Percentiles rank a stretch among this genome's conserved stretches.
phyloP scores from a whole-genome alignment of 345 rosid species.

The Laguncularia racemosa region DNA sequence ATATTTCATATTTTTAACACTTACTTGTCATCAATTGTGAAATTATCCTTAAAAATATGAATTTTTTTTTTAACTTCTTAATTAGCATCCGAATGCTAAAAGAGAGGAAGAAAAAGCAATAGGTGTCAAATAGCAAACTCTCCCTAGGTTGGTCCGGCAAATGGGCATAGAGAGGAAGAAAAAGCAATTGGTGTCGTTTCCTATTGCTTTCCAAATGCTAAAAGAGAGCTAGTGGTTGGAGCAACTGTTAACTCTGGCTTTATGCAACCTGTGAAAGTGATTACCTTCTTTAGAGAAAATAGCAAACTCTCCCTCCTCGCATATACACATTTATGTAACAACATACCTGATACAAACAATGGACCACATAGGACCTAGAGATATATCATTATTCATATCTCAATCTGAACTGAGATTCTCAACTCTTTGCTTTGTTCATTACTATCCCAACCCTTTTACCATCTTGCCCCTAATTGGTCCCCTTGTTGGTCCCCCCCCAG shows the following conservation, averaged over 20 bases:
- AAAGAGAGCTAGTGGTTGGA: slow-evolving; percentile 27
- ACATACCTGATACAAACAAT: slow-evolving; percentile 9
- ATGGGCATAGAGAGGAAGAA: neutral
- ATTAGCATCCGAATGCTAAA: neutral
- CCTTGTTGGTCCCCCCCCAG: no score
- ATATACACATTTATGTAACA: neutral
- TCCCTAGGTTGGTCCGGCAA: neutral
- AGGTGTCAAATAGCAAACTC: no score
- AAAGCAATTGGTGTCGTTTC: slow-evolving; percentile 10
- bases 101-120: neutral
- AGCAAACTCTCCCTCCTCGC: slow-evolving; percentile 17
- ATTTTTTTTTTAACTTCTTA: neutral
- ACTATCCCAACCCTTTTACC: slow-evolving; percentile 13
- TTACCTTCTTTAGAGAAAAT: slow-evolving; percentile 32
- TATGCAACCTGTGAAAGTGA: slow-evolving; percentile 47
- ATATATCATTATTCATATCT: slow-evolving; percentile 45
- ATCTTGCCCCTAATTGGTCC: slow-evolving; percentile 19
- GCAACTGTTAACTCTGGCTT: slow-evolving; percentile 62
- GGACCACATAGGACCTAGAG: slow-evolving; percentile 7
- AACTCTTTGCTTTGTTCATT: slow-evolving; percentile 2
- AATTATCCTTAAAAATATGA: neutral
- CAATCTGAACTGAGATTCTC: slow-evolving; percentile 63
- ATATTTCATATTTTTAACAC: no score
- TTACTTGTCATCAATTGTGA: no score
- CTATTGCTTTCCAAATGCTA: slow-evolving; percentile 18